phyloP scores from a whole-genome alignment of 805 yeast species.

The Cyberlindnera japonica region DNA sequence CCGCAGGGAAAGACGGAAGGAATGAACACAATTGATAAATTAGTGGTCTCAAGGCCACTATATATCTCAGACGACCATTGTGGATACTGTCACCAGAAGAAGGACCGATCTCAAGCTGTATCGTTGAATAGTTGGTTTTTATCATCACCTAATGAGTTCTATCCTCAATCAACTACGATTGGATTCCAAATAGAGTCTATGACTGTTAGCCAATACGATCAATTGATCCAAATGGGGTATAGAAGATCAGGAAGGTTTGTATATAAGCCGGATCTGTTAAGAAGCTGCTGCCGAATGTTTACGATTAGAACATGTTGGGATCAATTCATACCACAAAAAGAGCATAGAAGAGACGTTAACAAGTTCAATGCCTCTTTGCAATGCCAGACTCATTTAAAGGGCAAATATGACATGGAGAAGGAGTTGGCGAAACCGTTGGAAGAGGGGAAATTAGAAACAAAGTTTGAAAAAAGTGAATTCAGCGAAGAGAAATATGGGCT shows the following conservation, averaged over 20 bases:
- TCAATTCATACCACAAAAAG: constrained; percentile 51
- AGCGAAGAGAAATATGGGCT: constrained; percentile 58
- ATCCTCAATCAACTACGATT: constrained; percentile 22
- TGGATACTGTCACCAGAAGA: constrained; percentile 63
- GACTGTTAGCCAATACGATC: constrained; percentile 54
- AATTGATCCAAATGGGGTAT: constrained; percentile 66
- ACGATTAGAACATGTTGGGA: constrained; percentile 63
- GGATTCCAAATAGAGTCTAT: constrained; percentile 43
- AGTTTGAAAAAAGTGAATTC: constrained; percentile 49
- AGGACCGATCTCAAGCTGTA: constrained; percentile 28
- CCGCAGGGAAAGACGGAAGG: too few relatives aligned
- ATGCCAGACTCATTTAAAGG: constrained; percentile 2
- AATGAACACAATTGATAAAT: constrained; percentile 15
- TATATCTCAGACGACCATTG: constrained; percentile 47
- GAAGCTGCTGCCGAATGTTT: constrained; percentile 76
- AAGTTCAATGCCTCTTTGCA: constrained; percentile 40
- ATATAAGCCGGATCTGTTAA: constrained; percentile 61
- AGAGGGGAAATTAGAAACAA: constrained; percentile 33
- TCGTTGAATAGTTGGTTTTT: constrained; percentile 36
- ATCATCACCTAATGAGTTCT: constrained; percentile 5
- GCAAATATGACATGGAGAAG: constrained; percentile 28
- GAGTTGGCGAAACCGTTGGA: constrained; percentile 31
- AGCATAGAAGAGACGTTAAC: constrained; percentile 61
- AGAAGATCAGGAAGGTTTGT: constrained; percentile 73
- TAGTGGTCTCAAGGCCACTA: constrained; percentile 43